These are phyloP conservation scores for Phalaenopsis aphrodite DNA, from an alignment of 106 monocot species.

Conservation along the genomic window DNA sequence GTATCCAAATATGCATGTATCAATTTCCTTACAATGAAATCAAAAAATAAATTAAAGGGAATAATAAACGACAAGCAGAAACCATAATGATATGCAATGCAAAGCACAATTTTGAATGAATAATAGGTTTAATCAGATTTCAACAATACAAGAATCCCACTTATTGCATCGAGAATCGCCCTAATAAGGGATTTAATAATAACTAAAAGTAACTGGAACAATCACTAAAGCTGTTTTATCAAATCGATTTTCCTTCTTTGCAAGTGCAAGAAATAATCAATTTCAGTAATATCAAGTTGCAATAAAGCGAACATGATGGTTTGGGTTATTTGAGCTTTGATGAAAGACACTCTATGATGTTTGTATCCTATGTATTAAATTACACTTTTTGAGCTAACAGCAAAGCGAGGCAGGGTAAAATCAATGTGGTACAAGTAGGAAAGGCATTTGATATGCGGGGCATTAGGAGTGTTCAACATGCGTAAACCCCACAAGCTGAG, in stretches of 20 bases:
- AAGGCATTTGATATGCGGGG: too few relatives aligned
- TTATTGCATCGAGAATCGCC: not conserved
- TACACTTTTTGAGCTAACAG: too few relatives aligned
- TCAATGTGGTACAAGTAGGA: too few relatives aligned
- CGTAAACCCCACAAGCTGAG: too few relatives aligned
- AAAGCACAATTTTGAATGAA: slow-evolving; percentile 4
- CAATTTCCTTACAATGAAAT: not conserved
- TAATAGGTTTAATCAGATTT: not conserved
- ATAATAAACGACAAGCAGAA: not conserved
- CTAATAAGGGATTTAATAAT: not conserved
- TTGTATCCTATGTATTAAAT: not conserved
- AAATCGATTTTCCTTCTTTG: not conserved
- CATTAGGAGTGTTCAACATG: too few relatives aligned
- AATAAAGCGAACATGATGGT: not conserved
- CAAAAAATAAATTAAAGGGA: not conserved
- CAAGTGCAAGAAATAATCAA: not conserved
- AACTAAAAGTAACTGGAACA: not conserved
- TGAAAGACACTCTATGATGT: not conserved
- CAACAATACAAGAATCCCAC: not conserved
- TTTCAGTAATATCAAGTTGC: not conserved
- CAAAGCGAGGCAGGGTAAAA: too few relatives aligned
- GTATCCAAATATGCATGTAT: not conserved
- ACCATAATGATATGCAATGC: not conserved
- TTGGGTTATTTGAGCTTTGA: not conserved
- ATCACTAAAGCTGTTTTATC: not conserved